phyloP scores from a whole-genome alignment of 202 grass and related monocot genomes.

The Hordeum pubiflorum region DNA sequence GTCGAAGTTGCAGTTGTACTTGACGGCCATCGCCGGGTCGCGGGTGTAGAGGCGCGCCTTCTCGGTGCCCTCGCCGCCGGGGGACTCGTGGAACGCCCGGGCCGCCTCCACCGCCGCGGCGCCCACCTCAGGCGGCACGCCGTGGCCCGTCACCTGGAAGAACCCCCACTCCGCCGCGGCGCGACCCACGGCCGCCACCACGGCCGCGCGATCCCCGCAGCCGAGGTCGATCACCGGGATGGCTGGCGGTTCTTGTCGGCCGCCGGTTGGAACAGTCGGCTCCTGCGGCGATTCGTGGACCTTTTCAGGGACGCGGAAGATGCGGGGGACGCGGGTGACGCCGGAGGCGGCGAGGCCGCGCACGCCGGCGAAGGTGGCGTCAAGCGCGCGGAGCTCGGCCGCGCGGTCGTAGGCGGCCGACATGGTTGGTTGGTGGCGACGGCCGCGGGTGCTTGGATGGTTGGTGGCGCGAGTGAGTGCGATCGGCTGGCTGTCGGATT shows the following conservation, averaged over 20 bases:
- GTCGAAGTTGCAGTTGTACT: slow-evolving; percentile 60
- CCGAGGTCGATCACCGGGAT: slow-evolving; percentile 45
- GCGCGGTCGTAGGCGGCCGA: slow-evolving; percentile 30
- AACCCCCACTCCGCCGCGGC: slow-evolving; percentile 41
- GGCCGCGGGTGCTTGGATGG: background rate
- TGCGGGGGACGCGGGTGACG: slow-evolving; percentile 29
- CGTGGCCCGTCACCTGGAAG: slow-evolving; percentile 49
- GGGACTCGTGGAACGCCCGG: slow-evolving; percentile 37
- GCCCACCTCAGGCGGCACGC: background rate
- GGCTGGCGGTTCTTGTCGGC: background rate
- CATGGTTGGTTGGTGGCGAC: slow-evolving; percentile 4
- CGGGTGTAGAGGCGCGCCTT: slow-evolving; percentile 57
- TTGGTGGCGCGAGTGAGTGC: background rate
- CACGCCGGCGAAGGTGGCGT: slow-evolving; percentile 51
- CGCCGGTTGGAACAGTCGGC: background rate
- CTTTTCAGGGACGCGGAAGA: slow-evolving; percentile 11
- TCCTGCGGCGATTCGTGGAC: background rate
- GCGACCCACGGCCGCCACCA: slow-evolving; percentile 7
- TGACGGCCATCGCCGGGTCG: slow-evolving; percentile 21
- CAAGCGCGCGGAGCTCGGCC: slow-evolving; percentile 38
- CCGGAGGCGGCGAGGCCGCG: slow-evolving; percentile 37
- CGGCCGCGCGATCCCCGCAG: background rate
- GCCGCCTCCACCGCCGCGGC: background rate
- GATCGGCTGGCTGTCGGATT: background rate
- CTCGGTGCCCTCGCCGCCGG: slow-evolving; percentile 23